Base-by-base conservation (phyloP, 2,329 filamentous ascomycete genomes). In the Hypoxylon rubiginosum region DNA sequence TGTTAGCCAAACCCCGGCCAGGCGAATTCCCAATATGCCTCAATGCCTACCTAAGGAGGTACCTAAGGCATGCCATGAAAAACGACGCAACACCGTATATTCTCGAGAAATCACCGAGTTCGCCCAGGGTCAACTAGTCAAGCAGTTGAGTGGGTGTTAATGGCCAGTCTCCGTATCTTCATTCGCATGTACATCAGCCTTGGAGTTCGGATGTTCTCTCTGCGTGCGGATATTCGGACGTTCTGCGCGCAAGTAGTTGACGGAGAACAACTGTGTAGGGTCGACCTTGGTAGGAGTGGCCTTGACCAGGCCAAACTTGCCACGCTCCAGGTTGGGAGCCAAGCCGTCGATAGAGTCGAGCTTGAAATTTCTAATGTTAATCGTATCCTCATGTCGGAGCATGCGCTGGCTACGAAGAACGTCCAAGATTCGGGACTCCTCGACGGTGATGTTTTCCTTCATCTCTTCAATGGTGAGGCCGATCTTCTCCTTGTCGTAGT, bases 291-390 rank as follows among this genome's bases (percentile, higher is more conserved):
- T 41, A 11, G 56, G 60, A 17, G 3, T 34, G 4, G 52, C 59
- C 24, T 61, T 46, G 7, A 46, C n/a, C 8, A 65, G 41, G 10
- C 67, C 61, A 4, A 69, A 58, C n/a, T 65, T 46, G 28, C 67
- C 64, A 8, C 24, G 64, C 21, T 59, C 52, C 58, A 69, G 21
- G 11, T 49, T 62, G 8, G 62, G 60, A 30, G 48, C 51, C 11
- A 67, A 30, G 6, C 64, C 67, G 19, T 67, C 58, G 36, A 69
- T 67, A 10, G 51, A 43, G 19, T 68, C 67, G 5, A 64, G 58
- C 9, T 62, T 59, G 39, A 70, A 61, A 56, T 63, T 68, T 6
- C 58, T 39, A 15, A 66, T 50, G 15, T 55, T 58, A 17, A 70
- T 24, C 1, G 61, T 39, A 21, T 68, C 67, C 17, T 70, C 61